Conservation (phyloP, 352 stramenopile genomes). For the Phytophthora fragariae region DNA sequence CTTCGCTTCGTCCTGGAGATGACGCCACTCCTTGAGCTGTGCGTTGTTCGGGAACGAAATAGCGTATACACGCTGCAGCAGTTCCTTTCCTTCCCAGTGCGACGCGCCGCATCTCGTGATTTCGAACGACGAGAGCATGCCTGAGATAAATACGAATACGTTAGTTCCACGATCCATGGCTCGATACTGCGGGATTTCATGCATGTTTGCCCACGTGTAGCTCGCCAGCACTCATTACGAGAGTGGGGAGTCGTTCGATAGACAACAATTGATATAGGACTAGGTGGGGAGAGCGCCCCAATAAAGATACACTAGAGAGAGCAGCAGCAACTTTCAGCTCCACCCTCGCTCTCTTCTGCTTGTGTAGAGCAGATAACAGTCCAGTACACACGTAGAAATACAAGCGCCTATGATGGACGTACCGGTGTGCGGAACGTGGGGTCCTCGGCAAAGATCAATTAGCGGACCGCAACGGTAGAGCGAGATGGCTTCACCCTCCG, state of each 20-base stretch:
- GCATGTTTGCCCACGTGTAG: constrained; percentile 87
- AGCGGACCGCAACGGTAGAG: constrained; percentile 98
- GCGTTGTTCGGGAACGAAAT: constrained; percentile 94
- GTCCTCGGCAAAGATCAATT: constrained; percentile 97
- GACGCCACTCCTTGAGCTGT: constrained; percentile 89
- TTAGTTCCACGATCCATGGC: constrained; percentile 3
- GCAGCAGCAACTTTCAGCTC: constrained; percentile 42
- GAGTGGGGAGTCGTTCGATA: constrained; percentile 80
- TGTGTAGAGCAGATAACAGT: constrained; percentile 60
- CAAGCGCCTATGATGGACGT: constrained; percentile 38
- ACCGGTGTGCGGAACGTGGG: constrained; percentile 95
- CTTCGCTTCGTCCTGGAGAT: constrained; percentile 95
- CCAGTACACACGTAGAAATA: constrained; percentile 30
- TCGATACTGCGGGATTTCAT: constrained; percentile 3
- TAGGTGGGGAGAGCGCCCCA: constrained; percentile 19
- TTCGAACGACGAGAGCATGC: constrained; percentile 94
- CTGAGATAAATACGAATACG: constrained; percentile 36
- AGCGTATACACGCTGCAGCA: constrained; percentile 97
- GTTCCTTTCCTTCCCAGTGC: constrained; percentile 91
- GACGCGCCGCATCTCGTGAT: constrained; percentile 95
- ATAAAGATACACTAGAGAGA: constrained; percentile 13
- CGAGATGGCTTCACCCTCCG: constrained; percentile 92
- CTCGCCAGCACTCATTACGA: constrained; percentile 74
- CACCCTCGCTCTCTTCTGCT: constrained; percentile 92
- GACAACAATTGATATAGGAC: constrained; percentile 63